Base-by-base conservation (phyloP, 225 moss, liverwort and hornwort species). In the Anthoceros angustus region DNA sequence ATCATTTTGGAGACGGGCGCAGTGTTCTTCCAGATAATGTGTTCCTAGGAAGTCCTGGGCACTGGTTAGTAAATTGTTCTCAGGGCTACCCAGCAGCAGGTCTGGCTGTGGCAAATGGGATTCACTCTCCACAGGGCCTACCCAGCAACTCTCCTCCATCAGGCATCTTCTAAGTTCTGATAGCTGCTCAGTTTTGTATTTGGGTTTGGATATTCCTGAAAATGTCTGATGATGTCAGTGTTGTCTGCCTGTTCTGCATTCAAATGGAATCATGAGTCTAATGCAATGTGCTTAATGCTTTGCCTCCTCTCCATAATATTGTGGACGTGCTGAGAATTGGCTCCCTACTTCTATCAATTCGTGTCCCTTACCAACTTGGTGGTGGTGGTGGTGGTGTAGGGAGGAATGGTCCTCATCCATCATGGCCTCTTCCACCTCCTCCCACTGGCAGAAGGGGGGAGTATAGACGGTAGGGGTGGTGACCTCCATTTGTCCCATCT, bases 81-180 rank as follows among this genome's bases (percentile, higher is more conserved):
- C 46, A 48, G 46, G 46, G 46, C 46, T 12, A 48, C 46, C 12
- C 46, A 15, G 23, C 55, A 55, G n/a, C 55, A 20, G 23, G 55
- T 55, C 14, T 55, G 8, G 3, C 55, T 20, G 55, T 20, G 55
- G 55, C 23, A 15, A 55, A 55, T 55, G 55, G 55, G 14, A 18
- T 55, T 55, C 55, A 55, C n/a, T 23, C 18, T 15, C 8, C 55
- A 20, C 55, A 55, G 4, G 55, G 23, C 55, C 55, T 18, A 0
- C 55, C 55, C 55, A 55, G 16, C 55, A 55, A 55, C 14, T 55
- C 55, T 55, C 55, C 55, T 55, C 55, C 55, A 20, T 55, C n/a
- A 23, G 55, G 55, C 23, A 55, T 55, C n/a, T 20, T 55, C 55
- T 55, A 15, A 55, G 23, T 55, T 46, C 16, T 16, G 16, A 46